Percentiles rank a stretch among this genome's conserved stretches.
Evolutionary conservation across 1,284 basidiomycete species (phyloP).

Genomic region (Pseudozyma sp.): DNA sequence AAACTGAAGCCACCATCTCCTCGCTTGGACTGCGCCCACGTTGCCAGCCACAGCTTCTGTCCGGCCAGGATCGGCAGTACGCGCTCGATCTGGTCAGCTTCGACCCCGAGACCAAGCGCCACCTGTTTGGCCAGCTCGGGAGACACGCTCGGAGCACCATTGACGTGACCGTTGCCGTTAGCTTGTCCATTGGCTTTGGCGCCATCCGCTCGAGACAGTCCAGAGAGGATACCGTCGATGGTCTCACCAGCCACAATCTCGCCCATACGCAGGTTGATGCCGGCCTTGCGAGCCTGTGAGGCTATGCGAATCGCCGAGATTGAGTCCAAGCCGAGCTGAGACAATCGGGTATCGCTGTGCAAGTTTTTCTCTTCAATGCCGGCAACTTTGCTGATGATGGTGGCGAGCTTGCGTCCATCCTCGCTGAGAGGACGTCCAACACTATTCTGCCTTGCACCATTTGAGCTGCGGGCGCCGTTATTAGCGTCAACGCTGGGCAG

Average conservation of each 20-base stretch:
- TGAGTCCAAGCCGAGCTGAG: constrained; percentile 62
- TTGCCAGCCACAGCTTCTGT: constrained; percentile 53
- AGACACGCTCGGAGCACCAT: not conserved
- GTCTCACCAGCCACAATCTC: constrained; percentile 56
- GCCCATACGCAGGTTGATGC: constrained; percentile 45
- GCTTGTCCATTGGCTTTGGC: constrained; percentile 14
- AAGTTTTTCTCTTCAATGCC: constrained; percentile 26
- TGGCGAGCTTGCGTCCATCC: constrained; percentile 41
- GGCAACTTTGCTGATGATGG: constrained; percentile 39
- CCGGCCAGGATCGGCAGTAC: constrained; percentile 56
- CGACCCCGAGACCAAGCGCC: constrained; percentile 15
- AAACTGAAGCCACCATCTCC: constrained; percentile 53
- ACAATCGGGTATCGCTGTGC: constrained; percentile 40
- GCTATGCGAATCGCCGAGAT: constrained; percentile 63
- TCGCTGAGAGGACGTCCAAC: constrained; percentile 15
- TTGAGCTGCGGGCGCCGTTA: not conserved
- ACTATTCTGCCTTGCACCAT: constrained; percentile 1
- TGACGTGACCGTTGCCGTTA: constrained; percentile 7
- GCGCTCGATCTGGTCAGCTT: constrained; percentile 32
- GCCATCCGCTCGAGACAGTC: constrained; percentile 9
- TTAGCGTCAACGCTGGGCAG: constrained; percentile 1
- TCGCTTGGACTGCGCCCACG: constrained; percentile 27
- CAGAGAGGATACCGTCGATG: constrained; percentile 34
- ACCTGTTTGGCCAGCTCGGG: constrained; percentile 19
- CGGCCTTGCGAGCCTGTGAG: constrained; percentile 45